A percentile compares a stretch with the other conserved stretches of the same genome.
Evolutionary conservation across 129 eudicot species (phyloP).

Genomic region (Flaveria robusta): DNA sequence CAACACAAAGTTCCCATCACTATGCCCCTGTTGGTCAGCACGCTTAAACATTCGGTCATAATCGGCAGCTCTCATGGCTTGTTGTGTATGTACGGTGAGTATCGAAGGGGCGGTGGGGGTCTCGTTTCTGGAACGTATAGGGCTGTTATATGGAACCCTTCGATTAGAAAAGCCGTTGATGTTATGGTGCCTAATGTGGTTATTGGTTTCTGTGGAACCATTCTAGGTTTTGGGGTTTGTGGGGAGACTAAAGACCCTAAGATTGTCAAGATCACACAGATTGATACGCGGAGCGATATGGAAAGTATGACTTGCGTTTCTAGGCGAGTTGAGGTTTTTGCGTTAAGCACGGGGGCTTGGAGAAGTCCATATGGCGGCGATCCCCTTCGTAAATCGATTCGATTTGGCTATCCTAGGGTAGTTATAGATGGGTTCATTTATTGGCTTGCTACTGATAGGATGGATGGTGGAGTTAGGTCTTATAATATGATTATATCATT

Average conservation of each 20-base stretch:
- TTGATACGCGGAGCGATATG: background rate
- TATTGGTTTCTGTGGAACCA: background rate
- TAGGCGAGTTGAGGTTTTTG: background rate
- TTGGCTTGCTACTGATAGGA: background rate
- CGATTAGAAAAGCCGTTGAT: slow-evolving; percentile 5
- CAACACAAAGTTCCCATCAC: background rate
- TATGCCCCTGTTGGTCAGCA: background rate
- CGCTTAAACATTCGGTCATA: too few species aligned
- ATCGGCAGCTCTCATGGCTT: slow-evolving; percentile 15
- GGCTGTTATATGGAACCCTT: slow-evolving; percentile 49
- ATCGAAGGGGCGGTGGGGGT: background rate
- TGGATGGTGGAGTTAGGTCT: background rate
- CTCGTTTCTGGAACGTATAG: background rate
- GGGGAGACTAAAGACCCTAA: slow-evolving; percentile 26
- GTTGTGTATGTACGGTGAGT: slow-evolving; percentile 30
- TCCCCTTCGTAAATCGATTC: background rate
- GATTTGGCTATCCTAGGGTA: background rate
- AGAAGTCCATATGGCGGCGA: background rate
- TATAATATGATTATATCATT: background rate
- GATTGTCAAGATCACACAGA: slow-evolving; percentile 38
- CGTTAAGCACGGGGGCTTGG: background rate
- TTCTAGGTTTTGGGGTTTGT: slow-evolving; percentile 52
- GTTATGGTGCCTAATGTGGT: slow-evolving; percentile 10
- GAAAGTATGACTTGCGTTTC: background rate
- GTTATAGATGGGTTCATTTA: background rate